phyloP scores from a whole-genome alignment of 768 basidiomycete genomes.

The Trametes sanguinea region DNA sequence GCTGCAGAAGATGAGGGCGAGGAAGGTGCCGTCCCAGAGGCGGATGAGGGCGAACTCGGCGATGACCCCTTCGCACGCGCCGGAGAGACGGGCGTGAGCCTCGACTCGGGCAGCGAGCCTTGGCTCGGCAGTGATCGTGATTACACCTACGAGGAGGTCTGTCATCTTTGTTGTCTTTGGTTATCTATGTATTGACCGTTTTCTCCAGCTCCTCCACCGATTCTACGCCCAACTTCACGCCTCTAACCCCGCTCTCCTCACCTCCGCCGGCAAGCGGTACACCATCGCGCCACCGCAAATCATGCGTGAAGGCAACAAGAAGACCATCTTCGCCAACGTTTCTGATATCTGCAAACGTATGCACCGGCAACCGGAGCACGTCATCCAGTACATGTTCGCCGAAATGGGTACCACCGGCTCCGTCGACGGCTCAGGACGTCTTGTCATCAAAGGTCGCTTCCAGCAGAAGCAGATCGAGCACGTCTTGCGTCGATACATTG shows the following conservation, averaged over 20 bases:
- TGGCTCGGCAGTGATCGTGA: constrained; percentile 95
- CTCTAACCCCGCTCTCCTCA: constrained; percentile 89
- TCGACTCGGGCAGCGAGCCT: constrained; percentile 78
- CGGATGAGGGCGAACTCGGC: constrained; percentile 84
- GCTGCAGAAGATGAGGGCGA: constrained; percentile 58
- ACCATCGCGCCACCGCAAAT: constrained; percentile 96
- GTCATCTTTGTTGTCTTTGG: constrained; percentile 18
- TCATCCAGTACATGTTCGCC: constrained; percentile 94
- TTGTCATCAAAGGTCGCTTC: constrained; percentile 98
- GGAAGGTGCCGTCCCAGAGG: constrained; percentile 54
- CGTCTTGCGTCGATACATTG: constrained; percentile 93
- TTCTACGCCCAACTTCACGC: constrained; percentile 91
- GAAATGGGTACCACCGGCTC: constrained; percentile 98
- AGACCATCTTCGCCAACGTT: constrained; percentile 95
- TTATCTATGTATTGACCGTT: neutral
- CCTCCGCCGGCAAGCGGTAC: constrained; percentile 88
- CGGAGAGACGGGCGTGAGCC: constrained; percentile 51
- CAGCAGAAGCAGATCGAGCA: constrained; percentile 99
- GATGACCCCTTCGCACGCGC: constrained; percentile 80
- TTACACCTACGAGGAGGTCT: constrained; percentile 92
- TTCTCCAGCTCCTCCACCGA: constrained; percentile 77
- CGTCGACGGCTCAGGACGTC: constrained; percentile 86
- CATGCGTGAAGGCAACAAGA: constrained; percentile 95
- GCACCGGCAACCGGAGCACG: constrained; percentile 97
- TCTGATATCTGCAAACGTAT: constrained; percentile 98